Base-by-base conservation (phyloP, 768 basidiomycete genomes). In the Tulasnella calospora region DNA sequence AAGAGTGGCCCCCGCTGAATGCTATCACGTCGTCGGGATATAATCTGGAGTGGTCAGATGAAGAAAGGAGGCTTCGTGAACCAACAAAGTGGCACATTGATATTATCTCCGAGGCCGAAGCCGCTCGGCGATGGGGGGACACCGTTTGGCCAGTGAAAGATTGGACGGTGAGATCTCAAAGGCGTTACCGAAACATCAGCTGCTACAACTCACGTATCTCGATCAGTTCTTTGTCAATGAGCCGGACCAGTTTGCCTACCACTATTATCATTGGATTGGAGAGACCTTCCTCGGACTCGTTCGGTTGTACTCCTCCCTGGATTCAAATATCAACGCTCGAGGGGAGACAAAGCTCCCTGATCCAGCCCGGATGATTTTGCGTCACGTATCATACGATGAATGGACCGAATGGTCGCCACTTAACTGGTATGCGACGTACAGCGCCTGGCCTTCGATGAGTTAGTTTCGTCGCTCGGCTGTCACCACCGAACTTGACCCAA, bases 191-290 rank as follows among this genome's bases (percentile, higher is more conserved):
- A 81, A 81, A 69, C 83, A 83, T 8, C 83, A 0, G 82, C 51
- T 57, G 9, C 51, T 70, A 33, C 2, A 84, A 41, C 70, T 86
- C 86, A 88, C 21, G 88, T 94, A 51, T 89, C 51, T 13, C 86
- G 92, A 91, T 35, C 36, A 94, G 89, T 94, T 92, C 85, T 86
- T 95, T 12, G 87, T 92, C 44, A 96, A 96, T 82, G 96, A 97
- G 79, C 90, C 92, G 7, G 88, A 89, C 23, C 95, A 98, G 87
- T 90, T 92, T 93, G 82, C 77, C 90, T 86, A 71, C 77, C 77
- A 78, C 23, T 78, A 78, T 15, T 78, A 78, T 27, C 77, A 78
- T 44, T 78, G n/a, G 17, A 47, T 73, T 55, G 77, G 30, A 9
- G 85, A 86, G 76, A 81, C 84, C 7, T 81, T 85, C 35, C 88